Evolutionary conservation across 345 rosid genomes (phyloP).

Genomic region (Kernera saxatilis): DNA sequence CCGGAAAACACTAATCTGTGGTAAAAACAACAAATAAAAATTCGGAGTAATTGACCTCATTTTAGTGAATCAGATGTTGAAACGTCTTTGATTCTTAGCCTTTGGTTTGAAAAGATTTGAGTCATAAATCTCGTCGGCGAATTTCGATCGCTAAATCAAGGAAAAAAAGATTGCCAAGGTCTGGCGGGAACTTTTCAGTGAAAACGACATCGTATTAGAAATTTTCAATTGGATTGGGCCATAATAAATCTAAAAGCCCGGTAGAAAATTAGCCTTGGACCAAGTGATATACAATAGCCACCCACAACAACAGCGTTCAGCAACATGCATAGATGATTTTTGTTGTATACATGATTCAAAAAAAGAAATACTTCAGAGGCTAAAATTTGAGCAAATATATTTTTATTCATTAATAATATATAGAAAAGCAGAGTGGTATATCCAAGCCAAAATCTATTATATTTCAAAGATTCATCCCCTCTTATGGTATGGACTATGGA

Average conservation of each 20-base stretch:
- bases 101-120: neutral
- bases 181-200: neutral
- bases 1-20: neutral
- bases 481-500: neutral
- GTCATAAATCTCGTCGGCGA: neutral
- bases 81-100: neutral
- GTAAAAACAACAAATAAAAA: neutral
- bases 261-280: neutral
- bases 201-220: neutral
- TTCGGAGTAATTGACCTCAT: neutral
- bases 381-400: neutral
- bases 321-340: neutral
- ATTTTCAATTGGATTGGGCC: neutral
- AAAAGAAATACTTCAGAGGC: neutral
- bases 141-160: no score
- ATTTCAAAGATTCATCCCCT: constrained; percentile 4
- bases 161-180: no score
- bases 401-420: neutral
- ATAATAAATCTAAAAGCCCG: neutral
- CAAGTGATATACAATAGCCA: neutral
- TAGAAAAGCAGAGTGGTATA: neutral
- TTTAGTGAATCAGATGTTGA: neutral
- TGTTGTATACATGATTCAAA: neutral
- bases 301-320: neutral
- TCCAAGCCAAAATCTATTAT: neutral